Conservation (phyloP, 371 early-diverging fungal genomes). For the Mucor piriformis region DNA sequence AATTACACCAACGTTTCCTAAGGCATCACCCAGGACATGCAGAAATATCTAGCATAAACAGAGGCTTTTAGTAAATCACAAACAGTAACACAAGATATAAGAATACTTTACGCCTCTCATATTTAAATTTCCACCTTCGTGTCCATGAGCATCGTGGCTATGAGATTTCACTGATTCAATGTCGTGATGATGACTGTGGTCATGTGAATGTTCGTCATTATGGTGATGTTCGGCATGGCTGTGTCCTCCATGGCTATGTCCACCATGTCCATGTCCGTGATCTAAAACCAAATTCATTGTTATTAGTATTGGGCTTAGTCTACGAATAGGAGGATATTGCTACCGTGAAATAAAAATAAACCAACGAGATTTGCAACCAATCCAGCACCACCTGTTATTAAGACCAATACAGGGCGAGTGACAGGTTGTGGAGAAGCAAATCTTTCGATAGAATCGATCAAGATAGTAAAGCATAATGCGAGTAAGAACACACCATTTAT, state of each 20-base stretch:
- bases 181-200: constrained; percentile 28
- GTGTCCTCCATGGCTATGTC: constrained; percentile 43
- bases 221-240: constrained; percentile 34
- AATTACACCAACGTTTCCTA: constrained; percentile 94
- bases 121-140: constrained; percentile 66
- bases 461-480: constrained; percentile 87
- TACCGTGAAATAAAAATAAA: constrained; percentile 77
- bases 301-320: background rate
- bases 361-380: constrained; percentile 84
- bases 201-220: constrained; percentile 14
- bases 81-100: background rate
- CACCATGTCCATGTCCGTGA: constrained; percentile 36
- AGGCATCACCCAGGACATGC: constrained; percentile 93
- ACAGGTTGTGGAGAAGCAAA: constrained; percentile 74
- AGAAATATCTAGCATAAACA: constrained; percentile 67
- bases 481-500: constrained; percentile 89
- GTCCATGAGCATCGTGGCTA: constrained; percentile 18
- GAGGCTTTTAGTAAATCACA: background rate
- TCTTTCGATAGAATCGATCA: constrained; percentile 87
- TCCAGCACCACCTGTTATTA: constrained; percentile 85
- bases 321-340: background rate
- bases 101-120: constrained; percentile 74
- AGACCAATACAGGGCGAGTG: constrained; percentile 73
- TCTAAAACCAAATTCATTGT: too few species aligned
- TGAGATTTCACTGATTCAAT: constrained; percentile 8